Base-by-base conservation (phyloP, 768 basidiomycete genomes). In the Suillus weaverae region DNA sequence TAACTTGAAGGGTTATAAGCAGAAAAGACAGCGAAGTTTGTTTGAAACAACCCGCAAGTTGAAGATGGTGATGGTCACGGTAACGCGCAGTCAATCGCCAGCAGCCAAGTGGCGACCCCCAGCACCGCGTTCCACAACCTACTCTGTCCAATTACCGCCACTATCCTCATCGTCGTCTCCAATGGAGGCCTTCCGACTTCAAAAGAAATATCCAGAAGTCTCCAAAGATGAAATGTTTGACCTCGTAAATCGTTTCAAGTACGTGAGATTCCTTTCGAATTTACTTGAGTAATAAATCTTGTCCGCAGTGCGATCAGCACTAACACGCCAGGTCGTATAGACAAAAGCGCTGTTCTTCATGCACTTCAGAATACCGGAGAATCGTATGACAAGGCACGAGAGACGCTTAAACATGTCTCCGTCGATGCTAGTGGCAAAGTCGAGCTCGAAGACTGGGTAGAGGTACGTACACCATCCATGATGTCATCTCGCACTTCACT, bases 401-500 rank as follows among this genome's bases (percentile, higher is more conserved):
- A 94, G 77, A 93, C 96, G 0, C 81, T 99, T 76, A 99, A 99
- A 80, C 85, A 89, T 69, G 96, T 98, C 73, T 91, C 89, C 64
- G 88, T 98, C 59, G 97, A 99, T 76, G 90, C 97, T 6, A 94
- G 91, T 76, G 97, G 97, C 53, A 94, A 95, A 76, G 89, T 99
- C 64, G 97, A 98, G 77, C 80, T 99, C 65, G 97, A 99, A 70
- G 97, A 99, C 74, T 99, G 94, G 90, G 96, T 99, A 53, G 97
- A 99, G 86, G 92, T 96, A 68, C 66, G 86, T 64, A n/a, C 48
- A 48, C 41, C 69, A 62, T 69, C 65, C 63, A 67, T 68, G 70
- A 57, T 67, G 62, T 70, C 73, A 75, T 68, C 61, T 68, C 65
- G 36, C 41, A 56, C 50, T 56, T 57, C 39, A 48, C 66, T 73